Base-by-base conservation (phyloP, 345 rosid genomes). In the Microthlaspi erraticum region DNA sequence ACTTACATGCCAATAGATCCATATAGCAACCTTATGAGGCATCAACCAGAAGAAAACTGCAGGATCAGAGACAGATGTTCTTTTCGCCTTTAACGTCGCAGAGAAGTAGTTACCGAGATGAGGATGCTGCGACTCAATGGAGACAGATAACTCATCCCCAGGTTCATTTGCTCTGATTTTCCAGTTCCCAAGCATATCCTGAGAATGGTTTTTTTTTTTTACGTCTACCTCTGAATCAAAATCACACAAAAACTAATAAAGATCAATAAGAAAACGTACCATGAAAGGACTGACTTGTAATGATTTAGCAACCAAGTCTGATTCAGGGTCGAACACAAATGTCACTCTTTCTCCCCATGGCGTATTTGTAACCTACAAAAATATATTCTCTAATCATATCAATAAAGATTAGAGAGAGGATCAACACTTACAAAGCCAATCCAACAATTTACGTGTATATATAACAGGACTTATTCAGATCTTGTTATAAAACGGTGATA, bases 1-100 rank as follows among this genome's bases (percentile, higher is more conserved):
- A 91, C 99, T 86, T 83, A 89, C 96, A 70, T 91, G 97, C 99
- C 92, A 93, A 72, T 91, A 93, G 74, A 93, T 91, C 96, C 96
- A 93, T 32, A 89, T 12, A 0, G 91, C 97, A 81, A 93, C 96
- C 67, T 89, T 91, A 50, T 91, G 99, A 74, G 99, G 99, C 96
- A 93, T 88, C 82, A 91, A 78, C 97, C 96, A 93, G 85, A 93
- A 93, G 89, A 82, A 91, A 20, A 78, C 38, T n/a, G 75, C 84
- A 8, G 85, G 84, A 76, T 91, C 81, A 7, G 65, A 78, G 19
- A 64, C 79, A 23, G 84, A 42, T 37, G 85, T 56, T 83, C 79
- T 80, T 76, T 84, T 86, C 17, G 86, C 90, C 60, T 77, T 84
- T 67, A 93, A 56, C 10, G 86, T 83, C 14, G 98, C 98, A 5